Evolutionary conservation across 371 early-diverging fungal species (phyloP).

Genomic region (Catenaria anguillulae): DNA sequence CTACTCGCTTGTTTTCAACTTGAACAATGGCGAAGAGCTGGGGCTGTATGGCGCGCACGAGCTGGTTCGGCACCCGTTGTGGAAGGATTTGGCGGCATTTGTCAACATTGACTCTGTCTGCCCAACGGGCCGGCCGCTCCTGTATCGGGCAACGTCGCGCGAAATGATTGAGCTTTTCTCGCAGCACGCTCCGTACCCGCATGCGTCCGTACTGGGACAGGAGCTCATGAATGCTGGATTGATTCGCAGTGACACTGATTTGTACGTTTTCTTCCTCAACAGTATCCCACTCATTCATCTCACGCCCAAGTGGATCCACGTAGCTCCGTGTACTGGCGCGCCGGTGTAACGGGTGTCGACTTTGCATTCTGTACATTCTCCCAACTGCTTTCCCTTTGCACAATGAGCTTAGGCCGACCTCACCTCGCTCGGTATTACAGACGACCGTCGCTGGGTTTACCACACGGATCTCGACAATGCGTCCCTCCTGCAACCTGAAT

Average conservation of each 20-base stretch:
- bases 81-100: conserved; percentile 48
- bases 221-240: not conserved
- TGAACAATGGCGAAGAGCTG: conserved; percentile 75
- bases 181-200: not conserved
- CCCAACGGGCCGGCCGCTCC: not conserved
- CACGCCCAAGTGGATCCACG: no score
- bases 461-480: not conserved
- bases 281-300: no score
- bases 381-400: no score
- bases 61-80: conserved; percentile 66
- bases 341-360: not conserved
- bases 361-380: not conserved
- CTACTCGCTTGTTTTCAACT: conserved; percentile 48
- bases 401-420: no score
- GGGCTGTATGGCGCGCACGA: conserved; percentile 54
- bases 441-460: not conserved
- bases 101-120: conserved; percentile 31
- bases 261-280: not conserved
- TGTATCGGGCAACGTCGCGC: not conserved
- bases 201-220: not conserved
- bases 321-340: not conserved
- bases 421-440: no score
- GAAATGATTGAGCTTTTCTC: not conserved
- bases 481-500: not conserved
- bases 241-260: not conserved